Percentiles rank a stretch among this genome's conserved stretches.
These are phyloP conservation scores for Botrytis squamosa DNA, from an alignment of 2,329 filamentous ascomycete genomes.

Conservation along the genomic window DNA sequence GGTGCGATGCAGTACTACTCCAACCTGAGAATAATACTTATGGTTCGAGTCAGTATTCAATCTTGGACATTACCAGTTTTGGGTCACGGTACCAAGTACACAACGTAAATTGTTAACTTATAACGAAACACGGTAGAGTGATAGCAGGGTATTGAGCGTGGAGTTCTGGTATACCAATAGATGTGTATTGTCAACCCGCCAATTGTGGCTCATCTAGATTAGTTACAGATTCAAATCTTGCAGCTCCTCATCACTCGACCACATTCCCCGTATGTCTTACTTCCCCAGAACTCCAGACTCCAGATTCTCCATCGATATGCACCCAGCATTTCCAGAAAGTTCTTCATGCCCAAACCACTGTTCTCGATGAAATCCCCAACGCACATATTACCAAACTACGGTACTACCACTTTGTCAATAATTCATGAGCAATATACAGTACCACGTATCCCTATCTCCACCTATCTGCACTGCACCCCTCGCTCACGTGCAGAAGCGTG, in stretches of 20 bases:
- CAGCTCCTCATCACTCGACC: not conserved
- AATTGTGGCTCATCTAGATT: not conserved
- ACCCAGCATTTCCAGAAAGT: not conserved
- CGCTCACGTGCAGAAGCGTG: constrained; percentile 7
- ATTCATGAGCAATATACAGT: not conserved
- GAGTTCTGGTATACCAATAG: not conserved
- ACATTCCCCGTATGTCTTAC: not conserved
- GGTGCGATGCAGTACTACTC: not conserved
- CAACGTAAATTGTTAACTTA: not conserved
- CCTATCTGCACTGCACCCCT: constrained; percentile 1
- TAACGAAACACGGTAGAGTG: not conserved
- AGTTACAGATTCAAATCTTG: not conserved
- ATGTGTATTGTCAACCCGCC: not conserved
- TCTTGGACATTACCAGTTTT: not conserved
- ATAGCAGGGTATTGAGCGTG: not conserved
- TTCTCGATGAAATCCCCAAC: not conserved
- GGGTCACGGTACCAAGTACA: not conserved
- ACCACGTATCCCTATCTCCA: constrained; percentile 6
- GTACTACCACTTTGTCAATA: not conserved
- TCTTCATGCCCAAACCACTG: constrained; percentile 2
- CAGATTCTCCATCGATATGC: not conserved
- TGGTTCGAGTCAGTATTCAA: not conserved
- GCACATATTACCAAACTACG: not conserved
- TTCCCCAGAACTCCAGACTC: constrained; percentile 6
- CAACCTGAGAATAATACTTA: not conserved